Evolutionary conservation across 768 basidiomycete species (phyloP).

Genomic region (Lactarius vividus): DNA sequence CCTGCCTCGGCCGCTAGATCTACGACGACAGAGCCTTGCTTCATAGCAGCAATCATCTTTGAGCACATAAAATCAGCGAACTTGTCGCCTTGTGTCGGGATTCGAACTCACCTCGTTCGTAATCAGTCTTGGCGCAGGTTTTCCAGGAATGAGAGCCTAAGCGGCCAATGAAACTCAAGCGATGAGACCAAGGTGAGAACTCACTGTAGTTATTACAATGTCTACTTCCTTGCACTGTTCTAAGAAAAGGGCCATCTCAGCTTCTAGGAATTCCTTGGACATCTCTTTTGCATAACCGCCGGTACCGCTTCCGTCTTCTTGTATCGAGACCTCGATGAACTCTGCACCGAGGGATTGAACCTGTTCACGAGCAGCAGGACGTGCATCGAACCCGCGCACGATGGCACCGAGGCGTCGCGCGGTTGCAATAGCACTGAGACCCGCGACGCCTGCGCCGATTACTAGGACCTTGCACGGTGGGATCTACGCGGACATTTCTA

Average conservation of each 20-base stretch:
- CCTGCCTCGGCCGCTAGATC: slow-evolving; percentile 86
- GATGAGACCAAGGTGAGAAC: slow-evolving; percentile 21
- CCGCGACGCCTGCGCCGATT: slow-evolving; percentile 88
- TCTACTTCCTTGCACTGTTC: slow-evolving; percentile 88
- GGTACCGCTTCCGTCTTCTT: slow-evolving; percentile 79
- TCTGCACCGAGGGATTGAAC: slow-evolving; percentile 89
- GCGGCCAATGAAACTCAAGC: background rate
- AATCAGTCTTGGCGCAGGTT: slow-evolving; percentile 82
- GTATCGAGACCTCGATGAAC: slow-evolving; percentile 75
- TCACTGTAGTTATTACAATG: slow-evolving; percentile 80
- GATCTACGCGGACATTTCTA: slow-evolving; percentile 47
- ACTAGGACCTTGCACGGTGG: slow-evolving; percentile 85
- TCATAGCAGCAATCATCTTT: slow-evolving; percentile 85
- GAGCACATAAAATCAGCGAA: background rate
- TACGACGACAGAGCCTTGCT: slow-evolving; percentile 85
- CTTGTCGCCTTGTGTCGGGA: background rate
- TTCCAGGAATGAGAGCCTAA: slow-evolving; percentile 81
- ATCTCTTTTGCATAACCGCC: slow-evolving; percentile 90
- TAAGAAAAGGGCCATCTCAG: slow-evolving; percentile 86
- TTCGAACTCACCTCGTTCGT: slow-evolving; percentile 51
- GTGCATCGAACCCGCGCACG: slow-evolving; percentile 85
- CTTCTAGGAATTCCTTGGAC: slow-evolving; percentile 86
- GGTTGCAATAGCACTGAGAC: slow-evolving; percentile 84
- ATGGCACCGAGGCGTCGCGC: slow-evolving; percentile 83
- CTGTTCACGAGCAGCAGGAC: slow-evolving; percentile 82